Base-by-base conservation (phyloP, 495 filamentous ascomycete species). In the Aspergillus mulundensis region DNA sequence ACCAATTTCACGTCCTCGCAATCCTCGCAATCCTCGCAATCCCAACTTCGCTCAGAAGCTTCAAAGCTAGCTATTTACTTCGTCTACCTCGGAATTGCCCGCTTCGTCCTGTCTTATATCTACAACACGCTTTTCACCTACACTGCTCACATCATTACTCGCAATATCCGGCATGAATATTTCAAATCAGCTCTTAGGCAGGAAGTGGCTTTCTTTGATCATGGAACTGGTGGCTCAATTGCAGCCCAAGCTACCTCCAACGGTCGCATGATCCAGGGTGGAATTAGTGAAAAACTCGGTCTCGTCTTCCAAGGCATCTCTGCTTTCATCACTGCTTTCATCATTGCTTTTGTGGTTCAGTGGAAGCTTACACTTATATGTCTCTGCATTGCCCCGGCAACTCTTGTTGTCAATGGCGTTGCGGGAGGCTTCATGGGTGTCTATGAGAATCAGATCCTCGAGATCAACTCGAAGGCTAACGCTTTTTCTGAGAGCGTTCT, bases 401-500 rank as follows among this genome's bases (percentile, higher is more conserved):
- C n/a, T n/a, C n/a, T n/a, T n/a, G n/a, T n/a, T n/a, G n/a, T n/a
- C n/a, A n/a, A n/a, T n/a, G n/a, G n/a, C n/a, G n/a, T n/a, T n/a
- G n/a, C n/a, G n/a, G n/a, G n/a, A n/a, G n/a, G n/a, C n/a, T n/a
- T n/a, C n/a, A n/a, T n/a, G n/a, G n/a, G n/a, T n/a, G n/a, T n/a
- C 62, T 92, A 78, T 64, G 90, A 85, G 66, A 91, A 87, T 66
- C 68, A 83, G 34, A 86, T 89, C 28, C 75, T 96, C 50, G 75
- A 86, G 45, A 82, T 88, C 2, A 91, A 93, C 63, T 91, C 88
- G 34, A 74, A 84, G n/a, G 92, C 91, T 61, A 92, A 92, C 47
- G 90, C 87, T 0, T 81, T 98, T 18, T 92, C 90, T 0, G 94
- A 97, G 69, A 94, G 97, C 69, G 92, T 96, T 52, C 84, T 98